Conservation (phyloP, 2,329 filamentous ascomycete species). For the Fusarium irregulare region DNA sequence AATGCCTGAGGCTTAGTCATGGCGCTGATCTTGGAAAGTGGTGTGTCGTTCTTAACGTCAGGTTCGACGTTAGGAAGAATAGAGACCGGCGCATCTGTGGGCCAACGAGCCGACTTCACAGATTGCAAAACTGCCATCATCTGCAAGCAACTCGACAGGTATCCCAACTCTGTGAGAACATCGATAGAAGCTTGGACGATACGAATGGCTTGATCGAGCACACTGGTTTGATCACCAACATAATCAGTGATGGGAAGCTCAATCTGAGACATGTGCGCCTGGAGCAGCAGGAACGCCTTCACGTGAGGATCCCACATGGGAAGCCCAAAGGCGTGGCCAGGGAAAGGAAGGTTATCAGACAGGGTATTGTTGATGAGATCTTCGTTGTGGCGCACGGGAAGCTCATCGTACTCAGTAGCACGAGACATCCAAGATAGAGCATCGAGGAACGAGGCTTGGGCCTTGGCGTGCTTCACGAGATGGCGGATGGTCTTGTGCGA, state of each 20-base stretch:
- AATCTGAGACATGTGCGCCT: constrained; percentile 94
- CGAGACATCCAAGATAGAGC: constrained; percentile 91
- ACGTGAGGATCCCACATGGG: constrained; percentile 99
- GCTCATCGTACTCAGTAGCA: constrained; percentile 95
- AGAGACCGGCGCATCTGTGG: constrained; percentile 79
- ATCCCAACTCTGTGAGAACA: constrained; percentile 89
- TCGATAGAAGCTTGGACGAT: constrained; percentile 97
- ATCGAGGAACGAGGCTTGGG: constrained; percentile 80
- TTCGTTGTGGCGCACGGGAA: constrained; percentile 97
- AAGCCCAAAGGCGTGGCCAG: constrained; percentile 71
- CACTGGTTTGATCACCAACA: constrained; percentile 89
- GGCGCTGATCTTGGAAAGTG: constrained; percentile 58
- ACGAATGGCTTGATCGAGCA: constrained; percentile 95
- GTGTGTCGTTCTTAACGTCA: constrained; percentile 56
- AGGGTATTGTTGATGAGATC: constrained; percentile 96
- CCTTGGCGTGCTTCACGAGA: constrained; percentile 80
- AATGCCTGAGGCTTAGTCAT: constrained; percentile 51
- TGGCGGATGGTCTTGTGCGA: constrained; percentile 94
- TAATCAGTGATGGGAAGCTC: constrained; percentile 96
- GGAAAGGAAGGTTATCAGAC: constrained; percentile 79
- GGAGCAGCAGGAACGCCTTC: constrained; percentile 92
- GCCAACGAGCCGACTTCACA: constrained; percentile 94
- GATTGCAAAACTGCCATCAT: constrained; percentile 91
- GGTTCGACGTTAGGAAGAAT: constrained; percentile 79
- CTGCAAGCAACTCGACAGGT: constrained; percentile 78